A percentile compares a stretch with the other conserved stretches of the same genome.
phyloP scores from a whole-genome alignment of 257 asterid species.

The Solanum clarkiae region DNA sequence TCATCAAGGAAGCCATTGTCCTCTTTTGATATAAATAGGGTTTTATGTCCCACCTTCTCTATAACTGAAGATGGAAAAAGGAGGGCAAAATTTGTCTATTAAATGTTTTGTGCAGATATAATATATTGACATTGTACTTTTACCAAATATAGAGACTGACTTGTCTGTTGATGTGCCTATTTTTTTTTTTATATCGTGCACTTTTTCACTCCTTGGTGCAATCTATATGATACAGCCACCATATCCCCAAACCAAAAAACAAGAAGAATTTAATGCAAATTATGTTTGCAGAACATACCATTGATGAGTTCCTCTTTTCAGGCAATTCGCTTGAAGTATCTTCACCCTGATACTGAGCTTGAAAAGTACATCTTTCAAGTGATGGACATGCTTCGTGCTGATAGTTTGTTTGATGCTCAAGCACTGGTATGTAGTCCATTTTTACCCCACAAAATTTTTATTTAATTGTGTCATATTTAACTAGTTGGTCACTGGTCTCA shows the following conservation, averaged over 20 bases:
- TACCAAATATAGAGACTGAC: background rate
- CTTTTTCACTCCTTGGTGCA: background rate
- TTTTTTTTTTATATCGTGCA: background rate
- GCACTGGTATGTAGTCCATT: slow-evolving; percentile 50
- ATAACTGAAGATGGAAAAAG: background rate
- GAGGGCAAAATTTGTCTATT: background rate
- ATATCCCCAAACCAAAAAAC: background rate
- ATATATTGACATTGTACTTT: background rate
- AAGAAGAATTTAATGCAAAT: background rate
- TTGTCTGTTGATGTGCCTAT: background rate
- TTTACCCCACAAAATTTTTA: slow-evolving; percentile 1
- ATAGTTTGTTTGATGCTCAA: slow-evolving; percentile 74
- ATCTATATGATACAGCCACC: background rate
- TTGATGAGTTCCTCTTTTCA: slow-evolving; percentile 21
- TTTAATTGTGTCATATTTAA: background rate
- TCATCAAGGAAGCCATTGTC: background rate
- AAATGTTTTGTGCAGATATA: background rate
- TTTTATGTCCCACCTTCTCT: background rate
- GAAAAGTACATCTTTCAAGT: slow-evolving; percentile 60
- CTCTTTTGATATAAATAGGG: background rate
- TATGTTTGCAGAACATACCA: background rate
- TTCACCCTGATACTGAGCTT: slow-evolving; percentile 84
- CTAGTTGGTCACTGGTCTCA: background rate
- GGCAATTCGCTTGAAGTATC: slow-evolving; percentile 80
- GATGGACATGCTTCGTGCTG: slow-evolving; percentile 77